Evolutionary conservation across 1,139 yeast species (phyloP).

Genomic region (Williopsis jadinii): DNA sequence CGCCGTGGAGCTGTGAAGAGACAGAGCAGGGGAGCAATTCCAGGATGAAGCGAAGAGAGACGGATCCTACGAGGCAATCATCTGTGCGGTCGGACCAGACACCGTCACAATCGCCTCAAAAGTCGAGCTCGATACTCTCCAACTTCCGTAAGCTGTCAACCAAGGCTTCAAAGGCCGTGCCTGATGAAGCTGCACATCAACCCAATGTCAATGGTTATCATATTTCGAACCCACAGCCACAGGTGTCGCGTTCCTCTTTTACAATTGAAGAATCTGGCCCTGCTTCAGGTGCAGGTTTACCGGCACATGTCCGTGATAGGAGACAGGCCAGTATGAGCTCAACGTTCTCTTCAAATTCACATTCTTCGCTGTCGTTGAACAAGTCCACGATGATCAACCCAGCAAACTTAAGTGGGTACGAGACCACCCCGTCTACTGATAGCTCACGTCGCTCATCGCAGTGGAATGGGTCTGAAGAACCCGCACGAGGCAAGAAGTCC

Average conservation of each 20-base stretch:
- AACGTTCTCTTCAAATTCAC: constrained; percentile 17
- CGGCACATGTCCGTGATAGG: constrained; percentile 3
- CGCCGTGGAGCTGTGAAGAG: too few relatives aligned
- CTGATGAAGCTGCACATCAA: constrained; percentile 3
- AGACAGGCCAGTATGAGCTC: constrained; percentile 21
- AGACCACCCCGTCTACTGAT: constrained; percentile 17
- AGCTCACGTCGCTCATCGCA: constrained; percentile 22
- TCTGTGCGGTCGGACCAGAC: constrained; percentile 14
- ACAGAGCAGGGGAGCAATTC: too few relatives aligned
- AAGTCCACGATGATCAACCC: constrained; percentile 19
- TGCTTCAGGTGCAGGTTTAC: constrained; percentile 4
- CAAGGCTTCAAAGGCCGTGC: constrained; percentile 7
- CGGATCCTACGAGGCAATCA: constrained; percentile 13
- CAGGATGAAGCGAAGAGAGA: constrained; percentile 13
- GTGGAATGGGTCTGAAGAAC: constrained; percentile 7
- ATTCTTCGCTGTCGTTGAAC: constrained; percentile 16
- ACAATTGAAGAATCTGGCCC: not conserved
- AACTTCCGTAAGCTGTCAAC: constrained; percentile 22
- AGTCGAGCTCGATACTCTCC: constrained; percentile 18
- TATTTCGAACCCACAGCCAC: constrained; percentile 17
- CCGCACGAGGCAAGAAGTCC: constrained; percentile 15
- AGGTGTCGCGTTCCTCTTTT: constrained; percentile 1
- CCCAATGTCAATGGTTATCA: constrained; percentile 4
- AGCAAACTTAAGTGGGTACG: constrained; percentile 14
- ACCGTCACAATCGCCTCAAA: constrained; percentile 5